Conservation (phyloP, 2,329 filamentous ascomycete species). For the Colletotrichum sp. region DNA sequence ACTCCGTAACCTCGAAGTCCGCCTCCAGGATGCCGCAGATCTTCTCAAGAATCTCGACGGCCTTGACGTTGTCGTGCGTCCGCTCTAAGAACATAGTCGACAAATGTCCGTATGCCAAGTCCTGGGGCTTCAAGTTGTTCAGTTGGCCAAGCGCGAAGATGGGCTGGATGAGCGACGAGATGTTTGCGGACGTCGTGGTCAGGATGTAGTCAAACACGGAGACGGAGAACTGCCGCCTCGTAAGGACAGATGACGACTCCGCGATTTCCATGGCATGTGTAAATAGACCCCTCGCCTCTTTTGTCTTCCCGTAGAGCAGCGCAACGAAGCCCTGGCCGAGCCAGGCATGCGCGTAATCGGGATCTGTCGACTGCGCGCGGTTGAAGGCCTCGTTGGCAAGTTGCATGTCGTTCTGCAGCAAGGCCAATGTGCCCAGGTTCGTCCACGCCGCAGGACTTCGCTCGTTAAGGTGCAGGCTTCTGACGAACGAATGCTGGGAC, state of each 20-base stretch:
- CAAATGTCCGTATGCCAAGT: conserved; percentile 78
- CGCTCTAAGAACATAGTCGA: conserved; percentile 83
- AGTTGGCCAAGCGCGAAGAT: conserved; percentile 89
- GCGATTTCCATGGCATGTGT: conserved; percentile 95
- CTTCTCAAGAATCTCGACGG: conserved; percentile 67
- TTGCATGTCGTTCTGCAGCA: conserved; percentile 82
- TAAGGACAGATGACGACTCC: conserved; percentile 74
- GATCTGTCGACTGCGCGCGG: conserved; percentile 90
- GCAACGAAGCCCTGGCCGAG: conserved; percentile 90
- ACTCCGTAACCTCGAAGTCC: conserved; percentile 86
- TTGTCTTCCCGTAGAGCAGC: conserved; percentile 72
- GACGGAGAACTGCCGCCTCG: conserved; percentile 79
- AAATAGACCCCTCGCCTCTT: conserved; percentile 84
- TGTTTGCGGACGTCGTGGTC: conserved; percentile 56
- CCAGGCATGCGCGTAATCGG: conserved; percentile 93
- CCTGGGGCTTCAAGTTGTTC: conserved; percentile 70
- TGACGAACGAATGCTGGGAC: conserved; percentile 90
- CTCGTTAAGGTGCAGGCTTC: conserved; percentile 93
- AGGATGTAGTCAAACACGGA: conserved; percentile 85
- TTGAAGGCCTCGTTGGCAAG: conserved; percentile 93
- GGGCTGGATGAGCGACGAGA: conserved; percentile 77
- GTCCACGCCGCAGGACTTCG: conserved; percentile 86
- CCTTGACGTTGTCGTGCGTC: conserved; percentile 69
- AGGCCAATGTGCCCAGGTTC: conserved; percentile 85
- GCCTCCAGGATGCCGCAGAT: conserved; percentile 76